Conservation (phyloP, 768 basidiomycete species). For the Psilocybe cubensis region DNA sequence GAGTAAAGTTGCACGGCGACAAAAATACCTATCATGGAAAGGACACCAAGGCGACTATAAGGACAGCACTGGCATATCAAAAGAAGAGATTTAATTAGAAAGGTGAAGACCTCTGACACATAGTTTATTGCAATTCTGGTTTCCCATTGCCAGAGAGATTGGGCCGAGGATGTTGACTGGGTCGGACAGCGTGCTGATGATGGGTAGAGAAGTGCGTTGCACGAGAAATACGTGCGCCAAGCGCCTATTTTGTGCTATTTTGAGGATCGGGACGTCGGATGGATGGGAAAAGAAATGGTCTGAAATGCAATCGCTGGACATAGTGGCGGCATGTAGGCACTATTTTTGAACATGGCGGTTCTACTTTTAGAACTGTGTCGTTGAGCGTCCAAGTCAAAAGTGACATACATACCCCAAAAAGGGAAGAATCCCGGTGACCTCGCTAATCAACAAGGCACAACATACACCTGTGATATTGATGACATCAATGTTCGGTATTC, state of each 20-base stretch:
- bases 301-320: neutral
- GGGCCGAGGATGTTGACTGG: neutral
- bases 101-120: neutral
- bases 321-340: neutral
- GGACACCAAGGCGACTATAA: neutral
- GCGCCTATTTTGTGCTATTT: slow-evolving; percentile 1
- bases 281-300: neutral
- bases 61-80: neutral
- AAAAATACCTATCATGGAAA: neutral
- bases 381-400: neutral
- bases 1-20: neutral
- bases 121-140: neutral
- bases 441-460: neutral
- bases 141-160: neutral
- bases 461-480: neutral
- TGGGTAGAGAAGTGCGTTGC: neutral
- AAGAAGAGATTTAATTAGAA: neutral
- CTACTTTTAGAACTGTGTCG: neutral
- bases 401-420: neutral
- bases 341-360: neutral
- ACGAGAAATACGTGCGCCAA: neutral
- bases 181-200: neutral
- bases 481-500: neutral
- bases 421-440: neutral
- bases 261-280: neutral